Percentiles rank a stretch among this genome's conserved stretches.
Evolutionary conservation across 2,329 filamentous ascomycete species (phyloP).

Genomic region (Clarireedia homoeocarpa): DNA sequence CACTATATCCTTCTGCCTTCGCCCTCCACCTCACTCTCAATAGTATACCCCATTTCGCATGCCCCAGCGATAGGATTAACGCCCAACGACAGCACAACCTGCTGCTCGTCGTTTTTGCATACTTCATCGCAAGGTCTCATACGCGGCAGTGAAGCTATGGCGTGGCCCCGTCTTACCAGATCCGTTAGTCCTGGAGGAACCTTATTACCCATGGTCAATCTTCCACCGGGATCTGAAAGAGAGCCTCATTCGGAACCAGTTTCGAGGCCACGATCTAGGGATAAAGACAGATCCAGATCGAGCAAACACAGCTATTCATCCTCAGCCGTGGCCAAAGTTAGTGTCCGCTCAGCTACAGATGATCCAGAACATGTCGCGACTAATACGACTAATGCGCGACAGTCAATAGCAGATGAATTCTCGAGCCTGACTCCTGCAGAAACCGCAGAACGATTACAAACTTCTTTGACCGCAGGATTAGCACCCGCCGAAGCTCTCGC

Average conservation of each 20-base stretch:
- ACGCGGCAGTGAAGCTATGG: conserved; percentile 18
- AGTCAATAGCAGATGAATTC: conserved; percentile 47
- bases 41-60: conserved; percentile 18
- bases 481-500: conserved; percentile 73
- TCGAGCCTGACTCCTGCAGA: conserved; percentile 67
- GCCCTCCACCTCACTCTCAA: not conserved
- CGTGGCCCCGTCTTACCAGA: conserved; percentile 26
- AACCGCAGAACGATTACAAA: conserved; percentile 67
- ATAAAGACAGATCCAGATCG: conserved; percentile 19
- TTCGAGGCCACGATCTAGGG: conserved; percentile 19
- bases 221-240: conserved; percentile 20
- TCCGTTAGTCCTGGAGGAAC: conserved; percentile 23
- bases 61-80: conserved; percentile 25
- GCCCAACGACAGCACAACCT: conserved; percentile 26
- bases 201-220: conserved; percentile 25
- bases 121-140: not conserved
- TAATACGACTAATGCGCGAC: conserved; percentile 10
- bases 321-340: conserved; percentile 29
- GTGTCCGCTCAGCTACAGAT: conserved; percentile 10
- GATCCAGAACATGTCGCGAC: conserved; percentile 1
- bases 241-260: conserved; percentile 18
- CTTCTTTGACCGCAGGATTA: conserved; percentile 77
- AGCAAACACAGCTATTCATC: conserved; percentile 24
- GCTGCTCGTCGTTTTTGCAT: conserved; percentile 23
- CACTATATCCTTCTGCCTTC: not conserved